Percentiles rank a stretch among this genome's conserved stretches.
These are phyloP conservation scores for Leccinum ochraceum DNA, from an alignment of 768 basidiomycete species.

Conservation along the genomic window DNA sequence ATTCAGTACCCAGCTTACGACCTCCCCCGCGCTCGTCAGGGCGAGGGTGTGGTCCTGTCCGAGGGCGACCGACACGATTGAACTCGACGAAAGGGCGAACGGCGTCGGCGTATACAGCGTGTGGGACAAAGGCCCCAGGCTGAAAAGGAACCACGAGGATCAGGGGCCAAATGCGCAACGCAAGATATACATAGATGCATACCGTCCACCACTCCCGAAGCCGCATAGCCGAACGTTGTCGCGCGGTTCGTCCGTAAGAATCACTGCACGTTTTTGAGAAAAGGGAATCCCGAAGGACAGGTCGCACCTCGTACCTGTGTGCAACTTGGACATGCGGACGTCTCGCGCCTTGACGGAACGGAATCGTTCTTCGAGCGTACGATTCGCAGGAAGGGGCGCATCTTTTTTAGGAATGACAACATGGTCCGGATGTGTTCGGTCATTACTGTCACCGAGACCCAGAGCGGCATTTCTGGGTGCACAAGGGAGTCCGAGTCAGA, in stretches of 20 bases:
- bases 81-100: constrained; percentile 54
- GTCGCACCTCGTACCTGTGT: constrained; percentile 59
- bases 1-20: constrained; percentile 90
- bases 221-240: constrained; percentile 86
- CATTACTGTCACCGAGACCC: constrained; percentile 80
- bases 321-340: constrained; percentile 83
- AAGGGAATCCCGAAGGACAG: background rate
- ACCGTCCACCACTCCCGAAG: constrained; percentile 87
- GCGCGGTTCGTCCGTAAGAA: constrained; percentile 71
- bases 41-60: constrained; percentile 96
- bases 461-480: constrained; percentile 66
- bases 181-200: constrained; percentile 23
- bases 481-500: too few relatives aligned
- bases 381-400: constrained; percentile 12
- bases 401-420: constrained; percentile 47
- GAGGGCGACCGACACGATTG: constrained; percentile 69
- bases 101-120: constrained; percentile 76
- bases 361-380: constrained; percentile 50
- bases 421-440: constrained; percentile 77
- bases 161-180: background rate
- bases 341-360: constrained; percentile 61
- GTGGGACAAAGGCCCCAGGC: constrained; percentile 74
- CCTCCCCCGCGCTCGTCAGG: constrained; percentile 76
- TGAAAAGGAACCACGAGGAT: constrained; percentile 28
- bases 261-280: constrained; percentile 28